phyloP scores from a whole-genome alignment of 2,329 filamentous ascomycete species.

The Pezicula rhizophila region DNA sequence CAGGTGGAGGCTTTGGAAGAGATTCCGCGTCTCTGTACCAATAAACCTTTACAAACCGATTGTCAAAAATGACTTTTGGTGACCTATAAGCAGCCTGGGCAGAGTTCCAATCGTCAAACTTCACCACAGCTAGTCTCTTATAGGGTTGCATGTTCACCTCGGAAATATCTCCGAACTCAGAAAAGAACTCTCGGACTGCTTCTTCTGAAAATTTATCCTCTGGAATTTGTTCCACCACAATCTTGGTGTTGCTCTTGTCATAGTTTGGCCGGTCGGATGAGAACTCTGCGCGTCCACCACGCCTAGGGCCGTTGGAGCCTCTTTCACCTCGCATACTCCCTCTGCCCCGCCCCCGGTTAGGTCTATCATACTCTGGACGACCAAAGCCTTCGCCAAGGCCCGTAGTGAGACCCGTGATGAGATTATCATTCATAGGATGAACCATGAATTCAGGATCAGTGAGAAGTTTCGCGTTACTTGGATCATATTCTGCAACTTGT shows the following conservation, averaged over 20 bases:
- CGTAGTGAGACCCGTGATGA: not conserved
- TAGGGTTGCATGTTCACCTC: constrained; percentile 61
- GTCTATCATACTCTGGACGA: not conserved
- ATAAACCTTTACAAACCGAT: constrained; percentile 78
- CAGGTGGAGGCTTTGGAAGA: constrained; percentile 23
- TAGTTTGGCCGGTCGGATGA: constrained; percentile 57
- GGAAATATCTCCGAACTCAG: constrained; percentile 61
- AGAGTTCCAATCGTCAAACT: constrained; percentile 58
- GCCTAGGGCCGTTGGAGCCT: constrained; percentile 13
- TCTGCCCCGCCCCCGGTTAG: constrained; percentile 27
- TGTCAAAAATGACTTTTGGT: constrained; percentile 77
- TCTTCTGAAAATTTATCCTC: constrained; percentile 63
- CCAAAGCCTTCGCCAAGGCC: not conserved
- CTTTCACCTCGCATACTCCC: constrained; percentile 25
- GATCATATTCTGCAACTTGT: constrained; percentile 8
- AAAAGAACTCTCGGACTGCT: constrained; percentile 62
- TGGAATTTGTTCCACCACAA: constrained; percentile 75
- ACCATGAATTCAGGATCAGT: not conserved
- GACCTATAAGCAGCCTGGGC: constrained; percentile 69
- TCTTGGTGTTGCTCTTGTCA: constrained; percentile 58
- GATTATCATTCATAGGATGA: not conserved
- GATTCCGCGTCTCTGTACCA: constrained; percentile 57
- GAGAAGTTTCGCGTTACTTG: not conserved
- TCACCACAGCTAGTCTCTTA: constrained; percentile 63
- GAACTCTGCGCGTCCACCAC: constrained; percentile 43